Evolutionary conservation across 495 filamentous ascomycete genomes (phyloP).

Genomic region (Aspergillus homomorphus): DNA sequence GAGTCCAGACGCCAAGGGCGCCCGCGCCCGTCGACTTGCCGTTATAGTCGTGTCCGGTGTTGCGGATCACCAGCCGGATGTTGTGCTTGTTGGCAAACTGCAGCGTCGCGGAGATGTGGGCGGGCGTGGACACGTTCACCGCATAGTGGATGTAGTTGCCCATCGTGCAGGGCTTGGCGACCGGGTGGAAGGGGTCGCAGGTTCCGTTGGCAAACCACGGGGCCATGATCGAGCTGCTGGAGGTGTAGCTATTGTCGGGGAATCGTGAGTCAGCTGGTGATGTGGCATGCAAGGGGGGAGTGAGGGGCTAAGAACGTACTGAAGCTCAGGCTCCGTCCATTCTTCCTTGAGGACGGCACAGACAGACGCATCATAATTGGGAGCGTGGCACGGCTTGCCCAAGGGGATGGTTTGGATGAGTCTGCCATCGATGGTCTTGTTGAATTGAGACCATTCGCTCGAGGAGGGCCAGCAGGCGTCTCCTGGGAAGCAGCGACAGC

Average conservation of each 20-base stretch:
- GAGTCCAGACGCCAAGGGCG: constrained; percentile 54
- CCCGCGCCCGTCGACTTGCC: constrained; percentile 58
- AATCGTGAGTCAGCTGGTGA: not conserved
- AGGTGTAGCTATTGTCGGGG: constrained; percentile 23
- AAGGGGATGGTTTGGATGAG: constrained; percentile 47
- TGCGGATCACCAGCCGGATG: constrained; percentile 62
- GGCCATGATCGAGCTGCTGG: constrained; percentile 43
- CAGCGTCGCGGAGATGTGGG: constrained; percentile 25
- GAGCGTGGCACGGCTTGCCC: constrained; percentile 44
- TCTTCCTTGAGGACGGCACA: constrained; percentile 27
- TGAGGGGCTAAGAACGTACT: constrained; percentile 24
- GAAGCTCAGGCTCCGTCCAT: constrained; percentile 31
- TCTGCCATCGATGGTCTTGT: constrained; percentile 39
- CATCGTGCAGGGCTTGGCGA: constrained; percentile 48
- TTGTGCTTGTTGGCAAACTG: constrained; percentile 51
- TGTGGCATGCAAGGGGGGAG: not conserved
- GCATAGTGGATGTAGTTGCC: constrained; percentile 57
- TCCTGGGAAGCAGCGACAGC: constrained; percentile 34
- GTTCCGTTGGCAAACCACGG: constrained; percentile 42
- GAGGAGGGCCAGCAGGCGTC: constrained; percentile 47
- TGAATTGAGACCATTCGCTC: constrained; percentile 41
- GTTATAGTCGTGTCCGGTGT: constrained; percentile 58
- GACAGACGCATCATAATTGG: constrained; percentile 28
- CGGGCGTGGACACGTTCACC: constrained; percentile 33
- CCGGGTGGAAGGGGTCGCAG: constrained; percentile 56